Conservation (phyloP, 2,329 filamentous ascomycete genomes). For the Colletotrichum sp. region DNA sequence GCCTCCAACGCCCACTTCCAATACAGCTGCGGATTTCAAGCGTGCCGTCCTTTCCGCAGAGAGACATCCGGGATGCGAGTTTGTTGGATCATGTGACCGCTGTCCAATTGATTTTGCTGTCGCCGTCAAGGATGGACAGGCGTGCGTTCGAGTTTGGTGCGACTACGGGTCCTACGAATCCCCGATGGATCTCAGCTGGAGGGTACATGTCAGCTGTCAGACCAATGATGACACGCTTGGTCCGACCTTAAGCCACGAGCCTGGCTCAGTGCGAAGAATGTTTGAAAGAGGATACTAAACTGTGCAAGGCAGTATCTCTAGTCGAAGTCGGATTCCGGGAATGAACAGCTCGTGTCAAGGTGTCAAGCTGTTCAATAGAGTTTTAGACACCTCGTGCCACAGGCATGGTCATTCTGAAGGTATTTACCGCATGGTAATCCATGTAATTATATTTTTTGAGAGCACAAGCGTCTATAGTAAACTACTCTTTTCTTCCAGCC, state of each 20-base stretch:
- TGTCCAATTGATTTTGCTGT: not conserved
- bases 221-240: accelerated
- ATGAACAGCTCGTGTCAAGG: not conserved
- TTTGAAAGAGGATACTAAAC: not conserved
- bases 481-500: no score
- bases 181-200: not conserved
- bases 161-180: not conserved
- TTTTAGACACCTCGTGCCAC: not conserved
- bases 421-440: accelerated
- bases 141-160: not conserved
- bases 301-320: not conserved
- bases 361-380: not conserved
- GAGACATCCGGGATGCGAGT: accelerated
- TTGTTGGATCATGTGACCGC: accelerated
- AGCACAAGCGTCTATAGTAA: not conserved
- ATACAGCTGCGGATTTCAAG: not conserved
- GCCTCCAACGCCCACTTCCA: not conserved
- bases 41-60: not conserved
- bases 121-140: not conserved
- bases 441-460: not conserved
- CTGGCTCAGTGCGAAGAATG: not conserved
- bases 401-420: accelerated
- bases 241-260: accelerated
- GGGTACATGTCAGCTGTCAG: accelerated
- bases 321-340: not conserved